Base-by-base conservation (phyloP, 73 alveolate genomes). In the Halteria grandinella region DNA sequence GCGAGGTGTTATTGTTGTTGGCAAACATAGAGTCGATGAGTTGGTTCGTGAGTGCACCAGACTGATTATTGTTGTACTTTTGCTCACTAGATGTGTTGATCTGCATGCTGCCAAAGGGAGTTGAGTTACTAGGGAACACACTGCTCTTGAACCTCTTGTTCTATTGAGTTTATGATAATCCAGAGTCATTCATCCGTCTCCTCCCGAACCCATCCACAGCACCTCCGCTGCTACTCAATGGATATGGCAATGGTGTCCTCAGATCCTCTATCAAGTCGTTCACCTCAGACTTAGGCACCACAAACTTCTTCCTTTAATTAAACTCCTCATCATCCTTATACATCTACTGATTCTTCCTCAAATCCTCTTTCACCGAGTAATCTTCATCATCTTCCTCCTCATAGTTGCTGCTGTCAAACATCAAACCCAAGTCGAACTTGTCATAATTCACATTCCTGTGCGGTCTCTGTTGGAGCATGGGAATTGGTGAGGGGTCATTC, bases 331-430 rank as follows among this genome's bases (percentile, higher is more conserved):
- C 3, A 8, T n/a, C 28, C 5, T 7, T 25, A 8, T 62, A 62
- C 78, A 8, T 62, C 24, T 62, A 40, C 6, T 15, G n/a, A 21
- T 62, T 62, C 12, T 20, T 15, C 20, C 25, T 52, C 12, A 39
- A 10, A 23, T 62, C 78, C 44, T 62, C 78, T 20, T 41, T 40
- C 17, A 17, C 32, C 40, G 78, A 62, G 25, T 62, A 62, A 36
- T 62, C 78, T 17, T 34, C 78, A 62, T 62, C 78, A 41, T 62
- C 60, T 15, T 40, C 47, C n/a, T n/a, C n/a, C n/a, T n/a, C n/a
- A n/a, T n/a, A n/a, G n/a, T n/a, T n/a, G n/a, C n/a, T n/a, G n/a
- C n/a, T n/a, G n/a, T n/a, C n/a, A n/a, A n/a, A n/a, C n/a, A n/a
- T n/a, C n/a, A n/a, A n/a, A n/a, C n/a, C n/a, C n/a, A n/a, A n/a